These are phyloP conservation scores for Flaveria robusta DNA, from an alignment of 129 eudicot genomes.

Conservation along the genomic window DNA sequence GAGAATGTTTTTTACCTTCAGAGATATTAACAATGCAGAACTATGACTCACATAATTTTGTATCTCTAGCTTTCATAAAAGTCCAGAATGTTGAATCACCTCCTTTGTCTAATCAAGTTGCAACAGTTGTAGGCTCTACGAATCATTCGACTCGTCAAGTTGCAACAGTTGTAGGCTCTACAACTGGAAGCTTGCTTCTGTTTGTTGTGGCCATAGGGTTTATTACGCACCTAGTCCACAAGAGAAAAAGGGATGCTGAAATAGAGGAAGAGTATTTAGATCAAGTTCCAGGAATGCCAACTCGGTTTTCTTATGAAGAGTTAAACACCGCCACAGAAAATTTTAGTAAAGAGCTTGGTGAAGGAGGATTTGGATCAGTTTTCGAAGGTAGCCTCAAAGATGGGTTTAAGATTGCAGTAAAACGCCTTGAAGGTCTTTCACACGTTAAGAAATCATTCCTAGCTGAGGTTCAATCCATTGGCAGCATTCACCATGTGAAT, in stretches of 20 bases:
- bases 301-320: background rate
- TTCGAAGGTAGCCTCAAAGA: background rate
- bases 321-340: background rate
- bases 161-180: slow-evolving; percentile 3
- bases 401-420: background rate
- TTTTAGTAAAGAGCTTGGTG: background rate
- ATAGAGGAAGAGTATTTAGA: background rate
- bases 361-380: slow-evolving; percentile 5
- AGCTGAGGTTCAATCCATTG: slow-evolving; percentile 4
- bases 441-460: background rate
- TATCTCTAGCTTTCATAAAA: background rate
- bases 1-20: background rate
- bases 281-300: slow-evolving; percentile 7
- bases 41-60: background rate
- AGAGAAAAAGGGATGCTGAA: background rate
- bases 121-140: background rate
- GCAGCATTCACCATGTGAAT: background rate
- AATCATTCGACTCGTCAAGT: background rate
- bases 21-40: background rate
- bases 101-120: background rate
- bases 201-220: background rate
- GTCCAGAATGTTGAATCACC: background rate
- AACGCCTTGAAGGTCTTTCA: background rate
- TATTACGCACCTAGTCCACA: background rate
- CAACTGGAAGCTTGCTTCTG: background rate